Evolutionary conservation across 192 early-diverging fungal genomes (phyloP).

Genomic region (Gigaspora rosea): DNA sequence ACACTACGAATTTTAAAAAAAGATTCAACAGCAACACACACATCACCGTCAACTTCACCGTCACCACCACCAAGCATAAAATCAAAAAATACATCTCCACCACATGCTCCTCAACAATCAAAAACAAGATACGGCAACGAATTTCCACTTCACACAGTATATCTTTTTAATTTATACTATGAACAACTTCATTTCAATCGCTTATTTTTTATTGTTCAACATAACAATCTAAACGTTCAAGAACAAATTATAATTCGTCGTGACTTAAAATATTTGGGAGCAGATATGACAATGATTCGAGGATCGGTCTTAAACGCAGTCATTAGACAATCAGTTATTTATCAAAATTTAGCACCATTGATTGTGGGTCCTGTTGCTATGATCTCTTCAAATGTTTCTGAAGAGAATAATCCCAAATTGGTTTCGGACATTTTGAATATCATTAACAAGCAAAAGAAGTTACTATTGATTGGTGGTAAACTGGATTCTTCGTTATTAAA

Average conservation of each 20-base stretch:
- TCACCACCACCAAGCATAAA: neutral
- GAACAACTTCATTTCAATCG: constrained; percentile 50
- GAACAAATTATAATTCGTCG: constrained; percentile 54
- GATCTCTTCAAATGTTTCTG: constrained; percentile 46
- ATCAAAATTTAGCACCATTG: constrained; percentile 51
- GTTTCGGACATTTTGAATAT: constrained; percentile 43
- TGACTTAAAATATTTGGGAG: constrained; percentile 39
- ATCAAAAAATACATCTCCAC: neutral
- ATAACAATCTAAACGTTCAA: constrained; percentile 61
- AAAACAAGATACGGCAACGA: constrained; percentile 44
- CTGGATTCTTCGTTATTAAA: constrained; percentile 55
- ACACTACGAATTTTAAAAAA: too few species aligned
- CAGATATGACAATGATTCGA: constrained; percentile 49
- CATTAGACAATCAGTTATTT: constrained; percentile 44
- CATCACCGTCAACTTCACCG: too few species aligned
- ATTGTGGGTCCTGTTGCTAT: constrained; percentile 56
- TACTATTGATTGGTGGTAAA: constrained; percentile 58
- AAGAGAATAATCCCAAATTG: constrained; percentile 44
- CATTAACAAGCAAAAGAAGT: constrained; percentile 56
- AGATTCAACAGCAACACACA: too few species aligned
- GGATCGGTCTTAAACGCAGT: constrained; percentile 51
- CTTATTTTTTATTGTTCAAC: constrained; percentile 56
- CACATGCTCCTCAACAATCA: constrained; percentile 32
- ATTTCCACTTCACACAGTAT: constrained; percentile 51
- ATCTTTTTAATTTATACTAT: constrained; percentile 50